These are phyloP conservation scores for Trichoderma polysporum DNA, from an alignment of 2,329 filamentous ascomycete species.

Conservation along the genomic window DNA sequence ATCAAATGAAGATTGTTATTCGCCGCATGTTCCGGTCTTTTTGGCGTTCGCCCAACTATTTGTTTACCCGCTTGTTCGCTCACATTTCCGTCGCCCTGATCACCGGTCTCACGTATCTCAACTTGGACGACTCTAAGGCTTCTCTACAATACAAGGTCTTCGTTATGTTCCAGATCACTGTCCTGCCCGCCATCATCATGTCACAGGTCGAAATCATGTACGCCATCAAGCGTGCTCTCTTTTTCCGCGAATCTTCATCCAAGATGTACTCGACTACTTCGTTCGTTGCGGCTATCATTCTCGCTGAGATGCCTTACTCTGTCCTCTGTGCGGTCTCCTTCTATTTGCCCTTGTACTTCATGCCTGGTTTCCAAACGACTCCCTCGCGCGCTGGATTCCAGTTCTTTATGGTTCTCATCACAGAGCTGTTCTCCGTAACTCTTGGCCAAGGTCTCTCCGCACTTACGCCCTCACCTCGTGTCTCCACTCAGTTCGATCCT, in stretches of 20 bases:
- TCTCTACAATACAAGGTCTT: conserved; percentile 85
- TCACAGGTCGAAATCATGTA: conserved; percentile 80
- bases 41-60: conserved; percentile 86
- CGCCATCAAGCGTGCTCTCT: conserved; percentile 74
- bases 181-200: conserved; percentile 79
- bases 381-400: conserved; percentile 75
- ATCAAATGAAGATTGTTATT: conserved; percentile 76
- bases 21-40: conserved; percentile 73
- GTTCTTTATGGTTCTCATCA: conserved; percentile 81
- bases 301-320: conserved; percentile 82
- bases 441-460: conserved; percentile 75
- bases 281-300: conserved; percentile 74
- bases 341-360: conserved; percentile 82
- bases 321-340: conserved; percentile 77
- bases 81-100: conserved; percentile 76
- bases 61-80: conserved; percentile 83
- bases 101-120: conserved; percentile 75
- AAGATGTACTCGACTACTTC: conserved; percentile 84
- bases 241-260: conserved; percentile 80
- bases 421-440: conserved; percentile 80
- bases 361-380: conserved; percentile 68
- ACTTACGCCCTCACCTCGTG: conserved; percentile 74
- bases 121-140: conserved; percentile 71
- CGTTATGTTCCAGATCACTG: conserved; percentile 85
- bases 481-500: conserved; percentile 77